These are phyloP conservation scores for Trichoderma sp. DNA, from an alignment of 2,329 filamentous ascomycete genomes.

Conservation along the genomic window DNA sequence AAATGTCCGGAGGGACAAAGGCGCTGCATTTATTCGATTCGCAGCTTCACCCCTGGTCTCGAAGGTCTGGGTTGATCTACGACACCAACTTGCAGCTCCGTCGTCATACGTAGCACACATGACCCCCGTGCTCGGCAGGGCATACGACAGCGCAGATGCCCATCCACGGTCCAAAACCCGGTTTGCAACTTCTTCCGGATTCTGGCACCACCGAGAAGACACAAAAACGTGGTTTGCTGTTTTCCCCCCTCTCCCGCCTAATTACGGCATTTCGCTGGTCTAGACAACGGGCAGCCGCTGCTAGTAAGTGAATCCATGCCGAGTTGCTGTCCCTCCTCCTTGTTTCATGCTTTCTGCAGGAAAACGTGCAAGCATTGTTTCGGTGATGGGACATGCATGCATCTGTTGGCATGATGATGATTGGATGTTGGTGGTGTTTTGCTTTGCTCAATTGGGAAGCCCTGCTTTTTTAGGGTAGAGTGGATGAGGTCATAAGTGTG, in stretches of 20 bases:
- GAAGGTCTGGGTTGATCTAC: constrained; percentile 11
- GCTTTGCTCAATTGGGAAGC: constrained; percentile 8
- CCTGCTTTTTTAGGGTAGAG: not conserved
- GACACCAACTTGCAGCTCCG: constrained; percentile 14
- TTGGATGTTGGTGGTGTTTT: not conserved
- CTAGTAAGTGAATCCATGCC: not conserved
- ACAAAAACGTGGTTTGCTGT: constrained; percentile 6
- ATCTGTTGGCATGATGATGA: too few relatives aligned
- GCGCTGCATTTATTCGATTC: constrained; percentile 24
- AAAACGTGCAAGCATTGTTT: too few relatives aligned
- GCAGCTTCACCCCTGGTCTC: not conserved
- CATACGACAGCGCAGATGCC: constrained; percentile 6
- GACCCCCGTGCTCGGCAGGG: constrained; percentile 9
- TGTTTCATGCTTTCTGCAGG: not conserved
- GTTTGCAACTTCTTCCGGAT: constrained; percentile 3
- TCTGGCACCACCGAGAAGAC: not conserved
- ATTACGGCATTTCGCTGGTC: constrained; percentile 2
- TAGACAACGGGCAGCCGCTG: constrained; percentile 17
- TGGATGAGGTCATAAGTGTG: constrained; percentile 26
- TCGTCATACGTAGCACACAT: constrained; percentile 26
- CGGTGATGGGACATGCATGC: too few relatives aligned
- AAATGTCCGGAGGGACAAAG: constrained; percentile 18
- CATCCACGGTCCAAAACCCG: not conserved
- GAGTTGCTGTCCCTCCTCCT: too few relatives aligned
- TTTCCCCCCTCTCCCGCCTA: not conserved